Evolutionary conservation across 805 yeast species (phyloP).

Genomic region (Ogataea salicorniae): DNA sequence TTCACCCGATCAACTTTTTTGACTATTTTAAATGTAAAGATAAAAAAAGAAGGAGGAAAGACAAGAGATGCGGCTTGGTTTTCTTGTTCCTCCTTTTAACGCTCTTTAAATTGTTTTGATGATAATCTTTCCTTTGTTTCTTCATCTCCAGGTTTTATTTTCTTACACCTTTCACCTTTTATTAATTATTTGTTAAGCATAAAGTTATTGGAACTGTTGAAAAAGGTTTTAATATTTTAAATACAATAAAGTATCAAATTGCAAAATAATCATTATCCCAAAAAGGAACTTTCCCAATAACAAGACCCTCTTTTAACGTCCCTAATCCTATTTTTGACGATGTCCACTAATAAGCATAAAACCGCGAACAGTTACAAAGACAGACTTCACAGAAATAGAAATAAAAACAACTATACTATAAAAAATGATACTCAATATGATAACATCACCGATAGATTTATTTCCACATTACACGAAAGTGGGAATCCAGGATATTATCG

Average conservation of each 20-base stretch:
- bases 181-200: background rate
- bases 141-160: background rate
- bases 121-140: background rate
- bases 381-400: background rate
- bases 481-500: constrained; percentile 22
- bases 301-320: too few species aligned
- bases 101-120: too few species aligned
- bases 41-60: too few species aligned
- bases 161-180: background rate
- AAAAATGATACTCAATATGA: constrained; percentile 17
- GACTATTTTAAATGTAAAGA: too few species aligned
- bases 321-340: too few species aligned
- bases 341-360: background rate
- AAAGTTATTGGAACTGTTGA: background rate
- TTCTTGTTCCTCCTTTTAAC: too few species aligned
- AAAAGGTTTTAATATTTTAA: background rate
- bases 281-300: too few species aligned
- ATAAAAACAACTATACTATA: constrained; percentile 16
- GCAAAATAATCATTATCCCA: too few species aligned
- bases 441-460: constrained; percentile 25
- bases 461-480: constrained; percentile 18
- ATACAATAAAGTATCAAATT: too few species aligned
- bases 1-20: too few species aligned
- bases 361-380: background rate
- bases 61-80: too few species aligned